These are phyloP conservation scores for Ogataea pignaliae DNA, from an alignment of 805 yeast species.

Conservation along the genomic window DNA sequence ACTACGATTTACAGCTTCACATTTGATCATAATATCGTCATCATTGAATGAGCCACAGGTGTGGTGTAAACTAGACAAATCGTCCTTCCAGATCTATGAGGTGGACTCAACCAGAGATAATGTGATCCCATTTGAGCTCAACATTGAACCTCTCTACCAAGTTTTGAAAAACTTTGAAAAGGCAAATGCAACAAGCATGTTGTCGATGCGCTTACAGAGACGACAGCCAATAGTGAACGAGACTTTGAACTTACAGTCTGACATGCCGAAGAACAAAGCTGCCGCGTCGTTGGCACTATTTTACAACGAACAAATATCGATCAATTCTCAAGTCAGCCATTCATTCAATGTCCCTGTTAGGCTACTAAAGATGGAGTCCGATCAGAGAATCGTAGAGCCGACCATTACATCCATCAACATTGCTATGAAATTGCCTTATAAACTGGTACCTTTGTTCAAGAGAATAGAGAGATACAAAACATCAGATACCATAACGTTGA, in stretches of 20 bases:
- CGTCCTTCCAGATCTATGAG: conserved; percentile 46
- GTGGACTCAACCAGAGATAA: conserved; percentile 50
- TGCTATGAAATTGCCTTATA: conserved; percentile 47
- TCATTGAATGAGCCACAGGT: conserved; percentile 58
- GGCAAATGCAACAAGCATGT: conserved; percentile 42
- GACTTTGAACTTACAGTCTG: background rate
- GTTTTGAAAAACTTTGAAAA: conserved; percentile 53
- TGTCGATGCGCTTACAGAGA: conserved; percentile 49
- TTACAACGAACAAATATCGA: conserved; percentile 43
- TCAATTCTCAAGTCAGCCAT: conserved; percentile 49
- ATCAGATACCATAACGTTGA: conserved; percentile 45
- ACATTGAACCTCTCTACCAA: conserved; percentile 55
- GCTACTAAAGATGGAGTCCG: conserved; percentile 51
- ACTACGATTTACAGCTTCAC: conserved; percentile 48
- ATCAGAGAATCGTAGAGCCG: conserved; percentile 58
- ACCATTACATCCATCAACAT: conserved; percentile 50
- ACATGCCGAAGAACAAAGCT: conserved; percentile 23
- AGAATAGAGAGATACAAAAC: conserved; percentile 64
- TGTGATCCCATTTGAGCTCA: conserved; percentile 55
- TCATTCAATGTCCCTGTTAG: conserved; percentile 70
- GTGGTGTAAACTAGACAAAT: conserved; percentile 54
- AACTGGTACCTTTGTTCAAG: conserved; percentile 49
- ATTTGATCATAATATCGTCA: conserved; percentile 48
- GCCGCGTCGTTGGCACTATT: conserved; percentile 50
- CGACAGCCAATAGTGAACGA: conserved; percentile 21